phyloP scores from a whole-genome alignment of 257 asterid species.

The Craterostigma plantagineum region DNA sequence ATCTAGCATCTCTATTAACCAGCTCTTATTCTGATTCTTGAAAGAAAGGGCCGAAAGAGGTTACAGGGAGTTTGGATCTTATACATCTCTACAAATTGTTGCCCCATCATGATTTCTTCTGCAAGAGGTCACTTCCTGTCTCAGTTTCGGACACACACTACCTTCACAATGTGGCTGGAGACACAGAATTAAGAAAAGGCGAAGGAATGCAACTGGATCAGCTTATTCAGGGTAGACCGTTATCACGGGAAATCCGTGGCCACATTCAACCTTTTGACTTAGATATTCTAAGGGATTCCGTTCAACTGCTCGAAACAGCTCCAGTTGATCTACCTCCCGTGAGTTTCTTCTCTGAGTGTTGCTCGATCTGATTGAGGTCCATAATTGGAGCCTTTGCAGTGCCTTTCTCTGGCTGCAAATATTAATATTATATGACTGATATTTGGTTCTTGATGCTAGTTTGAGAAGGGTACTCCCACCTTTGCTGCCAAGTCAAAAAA shows the following conservation, averaged over 20 bases:
- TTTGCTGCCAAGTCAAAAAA: conserved; percentile 60
- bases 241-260: conserved; percentile 42
- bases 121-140: conserved; percentile 78
- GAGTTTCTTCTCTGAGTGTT: conserved; percentile 21
- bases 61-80: conserved; percentile 91
- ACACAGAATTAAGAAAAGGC: conserved; percentile 84
- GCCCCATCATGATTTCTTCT: conserved; percentile 83
- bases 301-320: conserved; percentile 74
- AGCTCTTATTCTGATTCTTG: neutral
- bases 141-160: conserved; percentile 81
- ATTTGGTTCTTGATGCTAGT: conserved; percentile 26
- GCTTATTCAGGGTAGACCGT: conserved; percentile 48
- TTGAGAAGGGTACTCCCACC: conserved; percentile 89
- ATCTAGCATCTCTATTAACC: neutral
- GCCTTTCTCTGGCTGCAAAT: neutral
- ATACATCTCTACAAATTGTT: conserved; percentile 66
- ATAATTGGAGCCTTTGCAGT: neutral
- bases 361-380: neutral
- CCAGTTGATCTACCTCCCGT: conserved; percentile 63
- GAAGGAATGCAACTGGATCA: conserved; percentile 88
- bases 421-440: conserved; percentile 10
- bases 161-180: conserved; percentile 93
- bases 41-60: conserved; percentile 72
- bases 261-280: conserved; percentile 70
- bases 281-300: conserved; percentile 64